Percentiles rank a stretch among this genome's conserved stretches.
Conservation (phyloP, 1,284 basidiomycete species). For the Leccinum fuscescens region DNA sequence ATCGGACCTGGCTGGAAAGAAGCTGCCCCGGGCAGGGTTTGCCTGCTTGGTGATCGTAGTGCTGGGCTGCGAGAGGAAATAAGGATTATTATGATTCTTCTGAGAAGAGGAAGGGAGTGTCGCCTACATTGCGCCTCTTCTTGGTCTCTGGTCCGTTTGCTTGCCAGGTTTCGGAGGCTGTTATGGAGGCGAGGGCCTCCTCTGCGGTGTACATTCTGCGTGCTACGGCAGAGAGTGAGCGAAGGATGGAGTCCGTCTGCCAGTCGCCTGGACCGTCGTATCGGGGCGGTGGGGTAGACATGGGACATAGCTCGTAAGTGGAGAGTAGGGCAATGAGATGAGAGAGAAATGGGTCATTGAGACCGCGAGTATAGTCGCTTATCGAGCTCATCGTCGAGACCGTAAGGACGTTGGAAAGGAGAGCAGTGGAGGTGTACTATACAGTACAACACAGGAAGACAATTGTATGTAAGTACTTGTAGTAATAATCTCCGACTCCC, state of each 20-base stretch:
- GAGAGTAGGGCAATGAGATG: constrained; percentile 53
- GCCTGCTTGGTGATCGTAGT: constrained; percentile 17
- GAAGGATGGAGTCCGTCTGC: constrained; percentile 63
- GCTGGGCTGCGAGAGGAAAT: constrained; percentile 28
- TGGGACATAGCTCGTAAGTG: constrained; percentile 49
- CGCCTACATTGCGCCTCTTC: constrained; percentile 50
- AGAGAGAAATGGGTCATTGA: constrained; percentile 42
- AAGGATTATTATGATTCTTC: constrained; percentile 20
- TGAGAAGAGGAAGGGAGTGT: constrained; percentile 36
- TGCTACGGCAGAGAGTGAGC: constrained; percentile 53
- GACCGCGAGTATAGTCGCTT: constrained; percentile 17
- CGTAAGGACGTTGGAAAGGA: neutral
- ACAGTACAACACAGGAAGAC: neutral
- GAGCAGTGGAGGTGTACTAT: neutral
- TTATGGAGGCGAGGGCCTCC: constrained; percentile 41
- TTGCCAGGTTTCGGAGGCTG: constrained; percentile 38
- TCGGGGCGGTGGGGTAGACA: constrained; percentile 51
- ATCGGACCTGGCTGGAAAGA: constrained; percentile 29
- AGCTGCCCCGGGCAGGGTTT: constrained; percentile 17
- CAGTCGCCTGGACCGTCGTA: constrained; percentile 65
- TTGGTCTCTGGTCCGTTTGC: constrained; percentile 42
- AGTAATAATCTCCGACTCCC: neutral
- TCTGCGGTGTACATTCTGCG: constrained; percentile 64
- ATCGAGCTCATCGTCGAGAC: constrained; percentile 33
- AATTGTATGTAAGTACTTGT: too few species aligned